Conservation (phyloP, 257 asterid species). For the Solanum rostratum region DNA sequence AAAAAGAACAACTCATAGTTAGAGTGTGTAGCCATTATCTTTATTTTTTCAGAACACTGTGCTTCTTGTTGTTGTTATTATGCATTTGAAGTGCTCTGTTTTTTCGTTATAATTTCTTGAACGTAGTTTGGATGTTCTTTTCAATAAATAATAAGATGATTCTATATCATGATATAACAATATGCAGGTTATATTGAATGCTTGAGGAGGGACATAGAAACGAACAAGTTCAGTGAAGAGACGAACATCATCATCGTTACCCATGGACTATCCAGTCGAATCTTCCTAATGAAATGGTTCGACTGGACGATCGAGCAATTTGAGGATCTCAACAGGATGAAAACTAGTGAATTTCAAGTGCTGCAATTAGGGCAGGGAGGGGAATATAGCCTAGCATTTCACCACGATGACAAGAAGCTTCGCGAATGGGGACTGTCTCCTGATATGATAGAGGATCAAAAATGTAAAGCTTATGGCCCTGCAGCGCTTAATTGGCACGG, state of each 20-base stretch:
- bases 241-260: slow-evolving; percentile 39
- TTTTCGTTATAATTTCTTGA: neutral
- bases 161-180: no score
- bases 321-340: slow-evolving; percentile 37
- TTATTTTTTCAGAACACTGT: neutral
- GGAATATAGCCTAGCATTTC: slow-evolving; percentile 48
- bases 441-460: slow-evolving; percentile 48
- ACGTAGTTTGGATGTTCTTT: neutral
- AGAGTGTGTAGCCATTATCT: no score
- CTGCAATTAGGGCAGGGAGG: slow-evolving; percentile 38
- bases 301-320: slow-evolving; percentile 57
- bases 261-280: slow-evolving; percentile 50
- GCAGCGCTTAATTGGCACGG: neutral
- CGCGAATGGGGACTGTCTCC: slow-evolving; percentile 41
- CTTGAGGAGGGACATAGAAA: slow-evolving; percentile 51
- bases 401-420: slow-evolving; percentile 30
- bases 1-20: neutral
- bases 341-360: slow-evolving; percentile 32
- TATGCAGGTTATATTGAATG: slow-evolving; percentile 43
- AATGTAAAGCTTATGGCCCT: slow-evolving; percentile 15
- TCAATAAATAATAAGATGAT: neutral
- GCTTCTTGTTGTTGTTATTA: neutral
- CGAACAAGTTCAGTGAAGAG: slow-evolving; percentile 18
- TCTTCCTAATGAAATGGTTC: slow-evolving; percentile 67
- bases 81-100: neutral